phyloP scores from a whole-genome alignment of 1,284 basidiomycete species.

The Lentinula novae-zelandiae region DNA sequence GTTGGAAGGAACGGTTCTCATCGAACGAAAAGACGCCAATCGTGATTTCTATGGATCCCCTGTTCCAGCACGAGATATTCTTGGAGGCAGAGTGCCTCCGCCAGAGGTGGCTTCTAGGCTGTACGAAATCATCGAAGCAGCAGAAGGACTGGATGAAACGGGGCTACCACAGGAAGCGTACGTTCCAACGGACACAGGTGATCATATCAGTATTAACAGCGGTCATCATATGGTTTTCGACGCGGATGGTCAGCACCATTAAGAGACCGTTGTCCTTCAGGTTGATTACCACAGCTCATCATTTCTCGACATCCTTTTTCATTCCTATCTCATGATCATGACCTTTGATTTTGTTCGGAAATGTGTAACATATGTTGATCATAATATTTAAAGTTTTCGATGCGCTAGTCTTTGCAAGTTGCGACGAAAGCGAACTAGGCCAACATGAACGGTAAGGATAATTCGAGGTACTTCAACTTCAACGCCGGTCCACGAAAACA shows the following conservation, averaged over 20 bases:
- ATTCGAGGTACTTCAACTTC: too few relatives aligned
- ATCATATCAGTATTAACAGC: constrained; percentile 57
- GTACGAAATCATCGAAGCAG: constrained; percentile 94
- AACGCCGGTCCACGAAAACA: too few relatives aligned
- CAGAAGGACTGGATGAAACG: constrained; percentile 75
- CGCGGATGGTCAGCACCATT: constrained; percentile 42
- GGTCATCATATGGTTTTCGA: constrained; percentile 63
- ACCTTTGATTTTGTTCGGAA: not conserved
- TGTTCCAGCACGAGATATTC: constrained; percentile 86
- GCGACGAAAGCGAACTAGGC: too few relatives aligned
- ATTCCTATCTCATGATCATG: not conserved
- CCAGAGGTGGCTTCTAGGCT: constrained; percentile 92
- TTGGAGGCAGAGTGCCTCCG: constrained; percentile 90
- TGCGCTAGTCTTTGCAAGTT: too few relatives aligned
- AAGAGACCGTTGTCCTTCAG: not conserved
- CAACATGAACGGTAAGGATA: too few relatives aligned
- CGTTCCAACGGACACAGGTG: constrained; percentile 65
- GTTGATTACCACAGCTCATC: not conserved
- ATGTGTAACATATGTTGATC: not conserved
- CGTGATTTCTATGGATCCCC: constrained; percentile 93
- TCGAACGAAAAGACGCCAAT: constrained; percentile 94
- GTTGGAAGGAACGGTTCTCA: constrained; percentile 91
- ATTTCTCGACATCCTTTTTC: not conserved
- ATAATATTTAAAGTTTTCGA: too few relatives aligned
- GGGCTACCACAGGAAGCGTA: constrained; percentile 80